Conservation (phyloP, 2,329 filamentous ascomycete genomes). For the Colletotrichum somersetense region DNA sequence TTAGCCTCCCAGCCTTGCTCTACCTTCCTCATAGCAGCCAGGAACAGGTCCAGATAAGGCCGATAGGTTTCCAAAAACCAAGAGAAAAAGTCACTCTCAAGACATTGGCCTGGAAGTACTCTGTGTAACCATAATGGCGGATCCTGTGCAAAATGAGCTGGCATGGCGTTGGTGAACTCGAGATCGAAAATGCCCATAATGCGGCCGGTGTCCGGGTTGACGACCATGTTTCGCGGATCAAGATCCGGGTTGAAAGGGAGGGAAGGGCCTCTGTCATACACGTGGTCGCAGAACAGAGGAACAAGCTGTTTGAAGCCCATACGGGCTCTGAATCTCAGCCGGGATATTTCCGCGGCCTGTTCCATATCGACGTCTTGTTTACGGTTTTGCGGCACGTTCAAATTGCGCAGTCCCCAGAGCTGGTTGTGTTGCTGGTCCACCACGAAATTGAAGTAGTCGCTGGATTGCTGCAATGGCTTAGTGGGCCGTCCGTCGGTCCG, state of each 20-base stretch:
- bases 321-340: conserved; percentile 50
- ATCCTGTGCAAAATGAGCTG: conserved; percentile 54
- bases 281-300: conserved; percentile 43
- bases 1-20: not conserved
- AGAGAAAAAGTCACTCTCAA: conserved; percentile 44
- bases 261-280: conserved; percentile 51
- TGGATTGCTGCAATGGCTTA: not conserved
- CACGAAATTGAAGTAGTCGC: not conserved
- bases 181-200: conserved; percentile 55
- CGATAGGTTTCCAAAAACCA: conserved; percentile 37
- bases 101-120: conserved; percentile 44
- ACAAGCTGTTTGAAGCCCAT: conserved; percentile 50
- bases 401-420: not conserved
- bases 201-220: conserved; percentile 50
- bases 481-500: not conserved
- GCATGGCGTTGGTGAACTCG: conserved; percentile 57
- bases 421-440: not conserved
- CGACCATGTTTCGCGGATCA: conserved; percentile 54
- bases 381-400: not conserved
- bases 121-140: conserved; percentile 56
- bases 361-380: not conserved
- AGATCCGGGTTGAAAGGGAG: conserved; percentile 56
- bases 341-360: conserved; percentile 42
- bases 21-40: conserved; percentile 31
- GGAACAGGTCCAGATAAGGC: conserved; percentile 38